phyloP scores from a whole-genome alignment of 805 yeast species.

The Yarrowia deformans region DNA sequence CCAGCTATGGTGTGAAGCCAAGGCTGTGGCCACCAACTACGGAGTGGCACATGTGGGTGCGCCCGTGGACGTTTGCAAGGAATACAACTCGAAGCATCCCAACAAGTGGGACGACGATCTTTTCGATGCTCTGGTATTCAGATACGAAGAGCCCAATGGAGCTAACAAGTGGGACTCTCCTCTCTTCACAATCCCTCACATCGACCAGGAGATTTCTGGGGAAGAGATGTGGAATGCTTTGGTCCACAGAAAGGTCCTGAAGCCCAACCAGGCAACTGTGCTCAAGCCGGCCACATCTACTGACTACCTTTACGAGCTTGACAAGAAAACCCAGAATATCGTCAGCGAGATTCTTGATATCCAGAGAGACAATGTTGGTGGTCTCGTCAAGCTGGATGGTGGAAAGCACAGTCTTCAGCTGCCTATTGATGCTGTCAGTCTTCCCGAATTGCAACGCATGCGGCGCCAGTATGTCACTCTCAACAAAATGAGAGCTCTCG shows the following conservation, averaged over 20 bases:
- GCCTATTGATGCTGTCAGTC: slow-evolving; percentile 67
- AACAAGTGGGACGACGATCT: slow-evolving; percentile 70
- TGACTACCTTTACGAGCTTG: slow-evolving; percentile 79
- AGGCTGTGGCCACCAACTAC: slow-evolving; percentile 78
- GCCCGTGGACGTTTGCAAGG: slow-evolving; percentile 65
- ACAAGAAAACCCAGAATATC: slow-evolving; percentile 70
- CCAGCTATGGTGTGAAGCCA: slow-evolving; percentile 93
- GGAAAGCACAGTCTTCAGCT: slow-evolving; percentile 60
- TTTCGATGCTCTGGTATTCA: slow-evolving; percentile 71
- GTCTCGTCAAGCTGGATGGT: slow-evolving; percentile 50
- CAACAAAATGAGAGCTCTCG: slow-evolving; percentile 80
- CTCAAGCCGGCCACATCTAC: slow-evolving; percentile 80
- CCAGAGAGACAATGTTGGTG: slow-evolving; percentile 59
- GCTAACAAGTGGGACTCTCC: slow-evolving; percentile 95
- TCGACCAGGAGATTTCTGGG: slow-evolving; percentile 63
- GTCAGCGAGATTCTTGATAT: slow-evolving; percentile 67
- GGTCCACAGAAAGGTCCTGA: slow-evolving; percentile 61
- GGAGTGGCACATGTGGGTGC: slow-evolving; percentile 82
- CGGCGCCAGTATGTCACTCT: slow-evolving; percentile 83
- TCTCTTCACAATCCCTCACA: slow-evolving; percentile 69
- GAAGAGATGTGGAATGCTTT: slow-evolving; percentile 65
- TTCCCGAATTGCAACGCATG: slow-evolving; percentile 82
- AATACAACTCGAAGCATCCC: slow-evolving; percentile 60
- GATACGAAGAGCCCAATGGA: slow-evolving; percentile 93
- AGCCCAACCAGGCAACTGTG: slow-evolving; percentile 84